Base-by-base conservation (phyloP, 1,139 yeast species). In the Lodderomyces theae region DNA sequence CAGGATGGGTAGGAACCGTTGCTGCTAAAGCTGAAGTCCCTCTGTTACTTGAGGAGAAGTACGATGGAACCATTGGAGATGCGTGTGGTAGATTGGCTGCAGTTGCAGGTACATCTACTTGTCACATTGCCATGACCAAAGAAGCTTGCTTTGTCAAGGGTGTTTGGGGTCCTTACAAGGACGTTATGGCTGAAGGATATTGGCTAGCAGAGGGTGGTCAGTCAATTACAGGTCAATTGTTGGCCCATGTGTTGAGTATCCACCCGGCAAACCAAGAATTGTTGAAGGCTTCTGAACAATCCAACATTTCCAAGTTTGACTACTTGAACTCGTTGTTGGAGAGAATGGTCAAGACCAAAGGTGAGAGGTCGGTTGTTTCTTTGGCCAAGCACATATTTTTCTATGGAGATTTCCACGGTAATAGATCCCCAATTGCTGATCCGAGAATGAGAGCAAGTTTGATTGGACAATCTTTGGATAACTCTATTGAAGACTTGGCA, bases 191-290 rank as follows among this genome's bases (percentile, higher is more conserved):
- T 15, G 86, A 87, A 28, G 89, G 82, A 10, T 83, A 75, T 56
- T 92, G 97, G 97, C 74, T 89, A 53, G 96, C 97, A n/a, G 98
- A 92, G 66, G 98, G 98, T 56, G 98, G 98, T 15, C 98, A 92
- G 64, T 85, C 95, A 16, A 86, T 96, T 58, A 92, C 98, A 2
- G 98, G 98, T 50, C 96, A 95, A 28, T 74, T 92, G 39, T 74
- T 92, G 52, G 94, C 92, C 3, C 96, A 88, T 62, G 94, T 90
- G n/a, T 66, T 92, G 48, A 74, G 88, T 5, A 82, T 86, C 13
- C 98, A 92, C 57, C 97, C 97, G 0, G 95, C 97, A 0, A 81
- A 81, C 51, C 69, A 78, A 8, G 86, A 86, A 54, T 73, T 90
- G 42, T 73, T 80, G 8, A 79, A 76, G 48, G 60, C 73, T 41